These are phyloP conservation scores for Suillus weaverae DNA, from an alignment of 768 basidiomycete species.

Conservation along the genomic window DNA sequence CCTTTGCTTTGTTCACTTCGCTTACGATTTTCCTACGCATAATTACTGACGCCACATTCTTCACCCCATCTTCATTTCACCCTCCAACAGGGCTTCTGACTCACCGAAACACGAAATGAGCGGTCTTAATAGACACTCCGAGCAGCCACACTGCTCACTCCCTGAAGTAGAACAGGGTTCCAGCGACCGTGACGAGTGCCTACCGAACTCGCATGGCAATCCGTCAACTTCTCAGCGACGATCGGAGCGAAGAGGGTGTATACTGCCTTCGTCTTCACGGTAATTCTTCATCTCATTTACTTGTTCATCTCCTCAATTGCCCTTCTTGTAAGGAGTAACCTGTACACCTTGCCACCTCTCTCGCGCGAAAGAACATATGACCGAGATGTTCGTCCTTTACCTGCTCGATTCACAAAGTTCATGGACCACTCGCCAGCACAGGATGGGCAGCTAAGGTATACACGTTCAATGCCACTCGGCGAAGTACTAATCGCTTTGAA, in stretches of 20 bases:
- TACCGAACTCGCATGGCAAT: slow-evolving; percentile 1
- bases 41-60: slow-evolving; percentile 33
- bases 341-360: slow-evolving; percentile 34
- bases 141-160: slow-evolving; percentile 4
- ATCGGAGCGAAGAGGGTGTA: slow-evolving; percentile 23
- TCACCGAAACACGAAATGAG: slow-evolving; percentile 26
- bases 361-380: slow-evolving; percentile 32
- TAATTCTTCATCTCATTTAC: neutral
- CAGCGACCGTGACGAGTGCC: slow-evolving; percentile 24
- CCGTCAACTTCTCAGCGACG: slow-evolving; percentile 13
- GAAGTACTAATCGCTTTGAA: slow-evolving; percentile 20
- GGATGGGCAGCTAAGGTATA: slow-evolving; percentile 28
- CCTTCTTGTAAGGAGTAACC: slow-evolving; percentile 10
- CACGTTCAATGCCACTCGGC: slow-evolving; percentile 5
- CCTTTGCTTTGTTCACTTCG: slow-evolving; percentile 17
- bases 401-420: slow-evolving; percentile 31
- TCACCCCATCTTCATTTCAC: slow-evolving; percentile 21
- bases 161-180: slow-evolving; percentile 18
- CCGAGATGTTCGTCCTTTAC: slow-evolving; percentile 34
- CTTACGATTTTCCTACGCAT: slow-evolving; percentile 23
- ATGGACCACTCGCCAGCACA: slow-evolving; percentile 19
- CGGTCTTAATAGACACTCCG: slow-evolving; percentile 14
- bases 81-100: slow-evolving; percentile 30
- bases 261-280: slow-evolving; percentile 16
- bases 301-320: neutral